phyloP scores from a whole-genome alignment of 306 rosid species.

The Prosopis cineraria region DNA sequence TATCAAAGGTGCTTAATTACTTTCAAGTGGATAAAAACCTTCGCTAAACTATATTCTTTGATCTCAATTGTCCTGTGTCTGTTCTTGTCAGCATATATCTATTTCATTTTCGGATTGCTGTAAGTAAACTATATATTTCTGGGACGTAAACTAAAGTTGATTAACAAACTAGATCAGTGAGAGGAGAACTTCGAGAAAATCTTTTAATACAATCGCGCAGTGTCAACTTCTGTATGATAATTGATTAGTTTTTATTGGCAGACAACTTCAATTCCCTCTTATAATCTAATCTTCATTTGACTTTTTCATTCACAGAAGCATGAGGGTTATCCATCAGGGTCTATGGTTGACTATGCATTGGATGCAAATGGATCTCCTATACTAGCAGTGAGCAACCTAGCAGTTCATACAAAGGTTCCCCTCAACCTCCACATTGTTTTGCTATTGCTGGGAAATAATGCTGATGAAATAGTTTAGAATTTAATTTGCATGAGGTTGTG shows the following conservation, averaged over 20 bases:
- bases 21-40: slow-evolving; percentile 4
- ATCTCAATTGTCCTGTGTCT: background rate
- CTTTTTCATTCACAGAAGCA: slow-evolving; percentile 55
- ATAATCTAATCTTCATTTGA: slow-evolving; percentile 23
- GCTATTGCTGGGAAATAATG: slow-evolving; percentile 9
- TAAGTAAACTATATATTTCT: background rate
- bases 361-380: slow-evolving; percentile 86
- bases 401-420: slow-evolving; percentile 76
- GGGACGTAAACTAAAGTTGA: background rate
- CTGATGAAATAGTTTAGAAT: background rate
- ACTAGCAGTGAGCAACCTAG: slow-evolving; percentile 86
- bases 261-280: slow-evolving; percentile 21
- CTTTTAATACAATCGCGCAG: slow-evolving; percentile 3
- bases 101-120: slow-evolving; percentile 8
- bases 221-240: slow-evolving; percentile 22
- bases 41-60: background rate
- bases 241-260: slow-evolving; percentile 12
- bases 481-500: slow-evolving; percentile 11
- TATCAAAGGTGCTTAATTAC: background rate
- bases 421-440: background rate
- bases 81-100: slow-evolving; percentile 3
- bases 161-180: background rate
- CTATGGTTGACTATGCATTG: slow-evolving; percentile 88
- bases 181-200: background rate
- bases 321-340: slow-evolving; percentile 90